Percentiles rank a stretch among this genome's conserved stretches.
These are phyloP conservation scores for Colletotrichum cereale DNA, from an alignment of 2,329 filamentous ascomycete species.

Conservation along the genomic window DNA sequence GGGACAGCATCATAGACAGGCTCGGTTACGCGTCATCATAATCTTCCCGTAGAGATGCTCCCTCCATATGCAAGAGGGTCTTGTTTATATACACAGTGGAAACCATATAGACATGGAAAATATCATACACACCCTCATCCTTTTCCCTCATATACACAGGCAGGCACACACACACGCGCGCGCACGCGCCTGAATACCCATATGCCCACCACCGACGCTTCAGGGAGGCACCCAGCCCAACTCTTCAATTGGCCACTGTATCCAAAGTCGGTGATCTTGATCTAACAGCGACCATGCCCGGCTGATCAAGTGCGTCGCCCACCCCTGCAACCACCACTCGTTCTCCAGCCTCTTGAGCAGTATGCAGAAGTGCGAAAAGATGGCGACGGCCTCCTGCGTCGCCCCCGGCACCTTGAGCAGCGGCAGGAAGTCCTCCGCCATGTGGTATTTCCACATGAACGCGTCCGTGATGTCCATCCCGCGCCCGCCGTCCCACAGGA, in stretches of 20 bases:
- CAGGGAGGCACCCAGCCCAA: slow-evolving; percentile 43
- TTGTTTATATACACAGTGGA: not conserved
- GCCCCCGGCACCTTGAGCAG: slow-evolving; percentile 47
- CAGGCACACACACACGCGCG: not conserved
- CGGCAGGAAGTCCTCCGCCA: slow-evolving; percentile 52
- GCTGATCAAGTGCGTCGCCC: slow-evolving; percentile 50
- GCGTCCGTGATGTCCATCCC: slow-evolving; percentile 53
- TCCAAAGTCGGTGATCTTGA: slow-evolving; percentile 52
- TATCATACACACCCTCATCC: not conserved
- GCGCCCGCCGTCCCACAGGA: slow-evolving; percentile 38
- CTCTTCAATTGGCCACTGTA: slow-evolving; percentile 46
- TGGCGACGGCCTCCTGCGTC: slow-evolving; percentile 49
- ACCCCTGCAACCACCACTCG: slow-evolving; percentile 55
- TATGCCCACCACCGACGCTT: not conserved
- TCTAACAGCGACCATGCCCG: slow-evolving; percentile 51
- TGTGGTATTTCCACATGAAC: slow-evolving; percentile 55
- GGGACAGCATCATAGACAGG: not conserved
- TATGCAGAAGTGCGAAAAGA: slow-evolving; percentile 53
- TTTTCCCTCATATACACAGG: not conserved
- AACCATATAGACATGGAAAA: not conserved
- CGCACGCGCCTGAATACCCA: not conserved
- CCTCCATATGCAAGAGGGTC: no score
- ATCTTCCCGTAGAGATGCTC: not conserved
- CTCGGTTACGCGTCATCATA: not conserved
- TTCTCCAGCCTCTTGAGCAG: slow-evolving; percentile 48